These are phyloP conservation scores for Puccinia horiana DNA, from an alignment of 1,284 basidiomycete species.

Conservation along the genomic window DNA sequence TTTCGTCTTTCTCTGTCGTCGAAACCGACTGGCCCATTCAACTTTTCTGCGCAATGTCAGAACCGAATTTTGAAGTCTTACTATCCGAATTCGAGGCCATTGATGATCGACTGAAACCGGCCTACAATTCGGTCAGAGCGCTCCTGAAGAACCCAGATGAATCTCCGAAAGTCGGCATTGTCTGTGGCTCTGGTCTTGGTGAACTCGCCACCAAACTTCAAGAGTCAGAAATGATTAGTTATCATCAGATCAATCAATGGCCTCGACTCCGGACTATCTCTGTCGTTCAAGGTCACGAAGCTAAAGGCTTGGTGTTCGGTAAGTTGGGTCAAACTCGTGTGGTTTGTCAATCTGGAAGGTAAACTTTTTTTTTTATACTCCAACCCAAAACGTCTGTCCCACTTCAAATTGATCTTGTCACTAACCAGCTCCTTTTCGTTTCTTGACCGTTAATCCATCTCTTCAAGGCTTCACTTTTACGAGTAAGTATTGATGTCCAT, in stretches of 20 bases:
- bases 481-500: conserved; percentile 27
- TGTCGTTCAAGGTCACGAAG: conserved; percentile 71
- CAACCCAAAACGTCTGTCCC: neutral
- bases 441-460: neutral
- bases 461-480: conserved; percentile 35
- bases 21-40: neutral
- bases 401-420: neutral
- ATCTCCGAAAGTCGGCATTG: conserved; percentile 70
- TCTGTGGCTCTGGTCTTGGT: conserved; percentile 60
- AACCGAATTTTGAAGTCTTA: neutral
- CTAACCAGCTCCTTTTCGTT: neutral
- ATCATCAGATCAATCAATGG: conserved; percentile 54
- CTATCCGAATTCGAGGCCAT: conserved; percentile 17
- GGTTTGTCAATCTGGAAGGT: conserved; percentile 49
- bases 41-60: neutral
- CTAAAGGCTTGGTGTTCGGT: conserved; percentile 73
- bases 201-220: conserved; percentile 53
- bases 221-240: conserved; percentile 53
- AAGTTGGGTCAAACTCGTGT: conserved; percentile 62
- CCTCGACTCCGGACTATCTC: conserved; percentile 50
- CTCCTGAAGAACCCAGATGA: conserved; percentile 52
- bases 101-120: conserved; percentile 18
- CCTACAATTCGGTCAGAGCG: conserved; percentile 23
- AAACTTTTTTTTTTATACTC: neutral
- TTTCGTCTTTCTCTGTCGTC: neutral